Base-by-base conservation (phyloP, 805 yeast genomes). In the Candida endomychidarum region DNA sequence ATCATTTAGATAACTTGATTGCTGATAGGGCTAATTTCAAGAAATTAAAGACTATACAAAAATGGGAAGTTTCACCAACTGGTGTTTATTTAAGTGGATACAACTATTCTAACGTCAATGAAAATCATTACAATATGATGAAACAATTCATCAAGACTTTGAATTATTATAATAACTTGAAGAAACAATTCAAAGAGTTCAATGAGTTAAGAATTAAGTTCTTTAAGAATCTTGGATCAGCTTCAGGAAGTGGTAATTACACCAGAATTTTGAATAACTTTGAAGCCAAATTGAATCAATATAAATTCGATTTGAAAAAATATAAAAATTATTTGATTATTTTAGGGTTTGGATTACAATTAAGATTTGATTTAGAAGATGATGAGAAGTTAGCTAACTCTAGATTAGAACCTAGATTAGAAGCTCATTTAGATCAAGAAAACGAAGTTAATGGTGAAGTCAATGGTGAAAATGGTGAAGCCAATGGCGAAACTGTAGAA, bases 341-440 rank as follows among this genome's bases (percentile, higher is more conserved):
- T 38, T 58, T 76, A 30, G 76, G 72, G n/a, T 63, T 61, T 48
- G 80, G 75, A 0, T 65, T 75, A 42, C 69, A 65, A 41, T 57
- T 74, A 42, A 62, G 79, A 44, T 65, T 61, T 38, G 72, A 71
- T 40, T 55, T 67, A 43, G 70, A 67, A 43, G 61, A 54, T 27
- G 61, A 58, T 37, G 65, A 63, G 41, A 52, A 40, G 37, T 14
- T 12, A 25, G 11, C n/a, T n/a, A n/a, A n/a, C n/a, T n/a, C n/a
- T n/a, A n/a, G n/a, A n/a, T n/a, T n/a, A n/a, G n/a, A n/a, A n/a
- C n/a, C n/a, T n/a, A n/a, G n/a, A n/a, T n/a, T n/a, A n/a, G n/a
- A n/a, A n/a, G n/a, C n/a, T n/a, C n/a, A n/a, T n/a, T n/a, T n/a
- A n/a, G n/a, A n/a, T n/a, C n/a, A n/a, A n/a, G 34, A 11, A 9